phyloP scores from a whole-genome alignment of 2,329 filamentous ascomycete species.

The Macrophomina phaseolina region DNA sequence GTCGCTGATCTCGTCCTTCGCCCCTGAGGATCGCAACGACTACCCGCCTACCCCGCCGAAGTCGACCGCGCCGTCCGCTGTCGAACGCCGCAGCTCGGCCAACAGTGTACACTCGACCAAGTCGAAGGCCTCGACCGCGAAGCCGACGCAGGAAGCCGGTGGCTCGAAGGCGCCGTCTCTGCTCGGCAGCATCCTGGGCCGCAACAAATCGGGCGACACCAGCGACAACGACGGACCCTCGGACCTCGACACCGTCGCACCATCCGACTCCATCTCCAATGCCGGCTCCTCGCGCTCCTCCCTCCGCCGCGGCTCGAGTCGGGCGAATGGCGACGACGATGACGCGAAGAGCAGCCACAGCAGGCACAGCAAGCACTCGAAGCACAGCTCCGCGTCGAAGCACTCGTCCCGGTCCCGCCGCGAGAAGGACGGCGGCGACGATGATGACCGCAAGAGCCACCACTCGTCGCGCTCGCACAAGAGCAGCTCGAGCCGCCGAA shows the following conservation, averaged over 20 bases:
- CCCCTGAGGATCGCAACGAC: conserved; percentile 34
- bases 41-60: conserved; percentile 31
- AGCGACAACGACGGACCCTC: conserved; percentile 25
- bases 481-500: conserved; percentile 30
- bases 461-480: conserved; percentile 19
- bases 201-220: conserved; percentile 34
- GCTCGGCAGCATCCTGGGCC: conserved; percentile 45
- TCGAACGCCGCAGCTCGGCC: conserved; percentile 34
- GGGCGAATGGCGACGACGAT: conserved; percentile 37
- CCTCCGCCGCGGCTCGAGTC: conserved; percentile 35
- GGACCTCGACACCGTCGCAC: conserved; percentile 53
- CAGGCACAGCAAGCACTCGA: conserved; percentile 34
- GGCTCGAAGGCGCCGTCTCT: conserved; percentile 33
- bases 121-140: conserved; percentile 14
- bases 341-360: conserved; percentile 30
- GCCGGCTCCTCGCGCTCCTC: conserved; percentile 35
- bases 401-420: conserved; percentile 26
- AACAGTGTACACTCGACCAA: conserved; percentile 39
- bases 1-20: conserved; percentile 44
- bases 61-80: neutral
- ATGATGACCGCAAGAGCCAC: conserved; percentile 4
- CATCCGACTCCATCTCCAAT: conserved; percentile 56
- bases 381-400: conserved; percentile 30
- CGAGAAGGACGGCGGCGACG: neutral
- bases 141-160: neutral